A percentile compares a stretch with the other conserved stretches of the same genome.
phyloP scores from a whole-genome alignment of 352 stramenopile genomes.

The Globisporangium barbulae region DNA sequence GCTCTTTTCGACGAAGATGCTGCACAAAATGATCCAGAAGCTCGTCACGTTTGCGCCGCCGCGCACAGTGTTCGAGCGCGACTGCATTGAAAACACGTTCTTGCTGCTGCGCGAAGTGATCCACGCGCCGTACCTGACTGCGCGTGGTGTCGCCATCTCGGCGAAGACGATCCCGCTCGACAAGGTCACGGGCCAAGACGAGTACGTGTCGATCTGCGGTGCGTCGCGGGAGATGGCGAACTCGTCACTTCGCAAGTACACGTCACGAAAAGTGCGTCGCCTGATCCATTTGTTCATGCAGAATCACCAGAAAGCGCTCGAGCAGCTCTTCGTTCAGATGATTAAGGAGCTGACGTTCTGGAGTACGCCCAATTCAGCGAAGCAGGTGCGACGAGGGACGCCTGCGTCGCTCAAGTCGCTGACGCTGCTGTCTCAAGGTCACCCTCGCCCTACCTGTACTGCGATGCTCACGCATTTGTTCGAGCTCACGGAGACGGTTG shows the following conservation, averaged over 20 bases:
- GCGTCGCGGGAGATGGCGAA: slow-evolving; percentile 81
- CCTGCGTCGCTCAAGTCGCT: slow-evolving; percentile 62
- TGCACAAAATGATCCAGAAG: slow-evolving; percentile 76
- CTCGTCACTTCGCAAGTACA: slow-evolving; percentile 82
- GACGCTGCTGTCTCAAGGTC: slow-evolving; percentile 58
- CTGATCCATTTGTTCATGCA: slow-evolving; percentile 84
- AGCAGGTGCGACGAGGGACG: slow-evolving; percentile 38
- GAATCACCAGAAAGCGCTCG: slow-evolving; percentile 61
- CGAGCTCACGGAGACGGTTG: slow-evolving; percentile 80
- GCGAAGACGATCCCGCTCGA: slow-evolving; percentile 83
- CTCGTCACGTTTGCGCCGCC: slow-evolving; percentile 71
- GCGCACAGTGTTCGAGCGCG: slow-evolving; percentile 67
- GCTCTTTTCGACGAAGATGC: slow-evolving; percentile 66
- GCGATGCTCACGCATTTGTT: slow-evolving; percentile 82
- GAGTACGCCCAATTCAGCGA: slow-evolving; percentile 44
- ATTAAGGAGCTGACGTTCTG: slow-evolving; percentile 84
- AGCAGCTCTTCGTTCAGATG: slow-evolving; percentile 76
- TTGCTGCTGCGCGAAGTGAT: slow-evolving; percentile 77
- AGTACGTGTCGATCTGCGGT: slow-evolving; percentile 86
- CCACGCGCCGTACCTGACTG: slow-evolving; percentile 80
- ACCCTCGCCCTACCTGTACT: slow-evolving; percentile 70
- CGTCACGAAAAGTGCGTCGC: slow-evolving; percentile 78
- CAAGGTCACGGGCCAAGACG: slow-evolving; percentile 81
- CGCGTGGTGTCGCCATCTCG: slow-evolving; percentile 79
- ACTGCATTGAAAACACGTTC: slow-evolving; percentile 81